These are phyloP conservation scores for Suzukiozyma palmioleophila DNA, from an alignment of 1,139 yeast species.

Conservation along the genomic window DNA sequence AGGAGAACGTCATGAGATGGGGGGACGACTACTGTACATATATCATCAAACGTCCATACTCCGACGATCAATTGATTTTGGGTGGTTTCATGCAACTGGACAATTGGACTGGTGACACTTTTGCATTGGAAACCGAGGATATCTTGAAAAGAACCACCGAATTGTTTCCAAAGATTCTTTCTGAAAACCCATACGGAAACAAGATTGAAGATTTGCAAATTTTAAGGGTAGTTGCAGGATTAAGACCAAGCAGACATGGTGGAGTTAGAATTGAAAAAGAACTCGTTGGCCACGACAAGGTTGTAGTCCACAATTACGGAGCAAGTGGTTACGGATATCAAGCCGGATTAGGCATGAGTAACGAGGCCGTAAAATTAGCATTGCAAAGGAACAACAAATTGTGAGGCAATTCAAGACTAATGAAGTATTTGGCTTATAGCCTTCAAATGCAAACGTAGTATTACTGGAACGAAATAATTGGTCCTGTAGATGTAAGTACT, in stretches of 20 bases:
- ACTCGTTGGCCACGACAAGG: constrained; percentile 22
- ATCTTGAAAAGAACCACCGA: constrained; percentile 54
- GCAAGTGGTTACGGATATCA: constrained; percentile 47
- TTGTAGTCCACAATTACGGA: constrained; percentile 46
- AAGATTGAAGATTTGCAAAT: constrained; percentile 28
- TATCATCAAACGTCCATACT: constrained; percentile 63
- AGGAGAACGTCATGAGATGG: constrained; percentile 48
- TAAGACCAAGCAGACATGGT: constrained; percentile 66
- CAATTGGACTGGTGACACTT: constrained; percentile 56
- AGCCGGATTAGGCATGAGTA: constrained; percentile 43
- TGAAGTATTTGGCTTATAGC: too few species aligned
- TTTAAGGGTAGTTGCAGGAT: constrained; percentile 59
- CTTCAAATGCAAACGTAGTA: too few species aligned
- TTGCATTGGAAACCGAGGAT: constrained; percentile 49
- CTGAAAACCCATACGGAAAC: constrained; percentile 22
- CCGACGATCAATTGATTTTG: constrained; percentile 55
- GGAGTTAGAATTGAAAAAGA: constrained; percentile 62
- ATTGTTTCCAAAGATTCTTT: constrained; percentile 49
- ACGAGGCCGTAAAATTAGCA: constrained; percentile 22
- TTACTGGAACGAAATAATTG: too few species aligned
- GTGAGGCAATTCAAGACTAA: neutral
- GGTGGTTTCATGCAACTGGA: constrained; percentile 65
- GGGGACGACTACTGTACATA: constrained; percentile 54
- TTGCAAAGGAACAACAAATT: constrained; percentile 4
- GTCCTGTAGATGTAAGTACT: too few species aligned